Base-by-base conservation (phyloP, 192 early-diverging fungal genomes). In the Entomortierella beljakovae region DNA sequence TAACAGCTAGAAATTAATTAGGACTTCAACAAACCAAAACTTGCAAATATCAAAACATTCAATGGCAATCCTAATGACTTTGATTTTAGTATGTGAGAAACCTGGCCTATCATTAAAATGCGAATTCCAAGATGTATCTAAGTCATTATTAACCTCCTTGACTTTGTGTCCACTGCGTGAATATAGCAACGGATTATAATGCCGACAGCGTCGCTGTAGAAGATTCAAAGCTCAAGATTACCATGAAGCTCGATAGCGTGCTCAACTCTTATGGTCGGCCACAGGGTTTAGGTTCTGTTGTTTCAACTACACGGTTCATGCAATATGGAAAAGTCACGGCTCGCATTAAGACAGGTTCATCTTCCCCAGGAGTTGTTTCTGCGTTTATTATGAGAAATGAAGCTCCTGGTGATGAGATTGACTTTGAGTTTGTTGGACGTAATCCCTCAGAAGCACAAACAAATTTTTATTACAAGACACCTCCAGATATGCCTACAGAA, bases 371-470 rank as follows among this genome's bases (percentile, higher is more conserved):
- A 10, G 89, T 90, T 0, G 88, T 92, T 3, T 86, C 87, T 11
- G 87, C 89, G 8, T 70, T 90, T 43, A 88, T 92, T 42, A 60
- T 79, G 49, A 51, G 79, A 25, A 73, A 79, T 32, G 64, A 80
- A 22, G 70, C 51, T 0, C 63, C 61, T 49, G 65, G 80, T 11
- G 89, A 92, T 42, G 90, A 92, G 64, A 88, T 92, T n/a, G 89
- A 90, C 58, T 90, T 86, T 57, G 90, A 91, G 82, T 84, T 83
- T 58, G 89, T 91, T 22, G 90, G 90, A 10, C 52, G 61, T 11
- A 80, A 89, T 43, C 70, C 64, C 18, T 35, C 55, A 5, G 82
- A 85, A 16, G 89, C 86, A 22, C 88, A 91, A 63, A 86, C 88
- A 31, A 91, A 90, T 68, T 91, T 84, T 61, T 91, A 88, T 68